Base-by-base conservation (phyloP, 2,329 filamentous ascomycete species). In the Colletotrichum magnum region DNA sequence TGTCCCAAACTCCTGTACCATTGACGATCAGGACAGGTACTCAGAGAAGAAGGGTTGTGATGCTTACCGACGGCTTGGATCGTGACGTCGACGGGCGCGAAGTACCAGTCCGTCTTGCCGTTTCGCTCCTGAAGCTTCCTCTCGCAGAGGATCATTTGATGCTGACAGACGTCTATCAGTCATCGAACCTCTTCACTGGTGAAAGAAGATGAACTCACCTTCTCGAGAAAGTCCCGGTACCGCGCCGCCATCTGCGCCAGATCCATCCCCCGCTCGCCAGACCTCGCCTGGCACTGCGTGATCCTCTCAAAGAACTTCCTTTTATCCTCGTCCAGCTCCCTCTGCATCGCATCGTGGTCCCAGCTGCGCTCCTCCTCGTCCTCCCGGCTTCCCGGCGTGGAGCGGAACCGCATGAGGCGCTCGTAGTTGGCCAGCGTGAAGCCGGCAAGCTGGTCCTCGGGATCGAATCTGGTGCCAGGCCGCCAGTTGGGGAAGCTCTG, bases 401-500 rank as follows among this genome's bases (percentile, higher is more conserved):
- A 16, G 13, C 41, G 32, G 26, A 63, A 50, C 12, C 52, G 32
- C 21, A 48, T 41, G 1, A 68, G 52, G 1, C 68, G 39, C 41
- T 59, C 18, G 28, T 53, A 52, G 15, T 61, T 64, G n/a, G 36
- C 53, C 5, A 70, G 45, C 0, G 52, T 67, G 24, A 71, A 71
- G 18, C 62, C 70, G 4, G 28, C 43, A 0, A 71, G 67, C 6
- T 71, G 70, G 6, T 70, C 45, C 0, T 62, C 26, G 6, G 48
- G 58, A 26, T 70, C 16, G 15, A 70, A 67, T 21, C 10, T 41
- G 2, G 36, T 56, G 0, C 18, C 15, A 1, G 28, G 52, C 16
- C 21, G 39, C 67, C 70, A 71, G 0, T 68, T 69, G 4, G 53
- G 52, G 10, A 69, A 71, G 45, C 65, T 64, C 58, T 72, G 69